These are phyloP conservation scores for Remersonia thermophila DNA, from an alignment of 2,329 filamentous ascomycete genomes.

Conservation along the genomic window DNA sequence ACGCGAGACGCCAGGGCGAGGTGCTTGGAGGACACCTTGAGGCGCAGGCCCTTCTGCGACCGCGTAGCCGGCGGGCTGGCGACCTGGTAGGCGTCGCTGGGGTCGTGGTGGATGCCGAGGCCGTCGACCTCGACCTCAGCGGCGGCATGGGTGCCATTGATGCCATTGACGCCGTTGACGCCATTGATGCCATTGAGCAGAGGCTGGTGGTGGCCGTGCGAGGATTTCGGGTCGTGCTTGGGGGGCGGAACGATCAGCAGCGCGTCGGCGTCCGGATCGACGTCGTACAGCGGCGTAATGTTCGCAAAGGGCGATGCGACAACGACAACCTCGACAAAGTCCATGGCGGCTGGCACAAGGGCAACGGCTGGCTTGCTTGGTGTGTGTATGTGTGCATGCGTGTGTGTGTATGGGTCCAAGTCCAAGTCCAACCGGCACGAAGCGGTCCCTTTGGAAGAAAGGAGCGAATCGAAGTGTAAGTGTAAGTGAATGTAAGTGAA, in stretches of 20 bases:
- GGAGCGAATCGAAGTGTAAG: too few relatives aligned
- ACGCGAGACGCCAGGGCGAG: slow-evolving; percentile 23
- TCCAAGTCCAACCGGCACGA: too few relatives aligned
- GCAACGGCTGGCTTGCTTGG: too few relatives aligned
- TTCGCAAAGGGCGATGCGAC: slow-evolving; percentile 16
- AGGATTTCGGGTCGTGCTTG: slow-evolving; percentile 15
- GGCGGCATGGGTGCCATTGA: slow-evolving; percentile 3
- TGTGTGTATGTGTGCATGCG: too few relatives aligned
- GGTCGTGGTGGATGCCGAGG: too few relatives aligned
- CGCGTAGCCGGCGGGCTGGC: background rate
- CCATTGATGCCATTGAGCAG: slow-evolving; percentile 3
- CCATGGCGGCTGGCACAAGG: slow-evolving; percentile 4
- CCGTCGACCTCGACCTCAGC: slow-evolving; percentile 2
- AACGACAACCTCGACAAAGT: slow-evolving; percentile 9
- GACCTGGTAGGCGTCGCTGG: too few relatives aligned
- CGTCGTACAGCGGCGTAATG: slow-evolving; percentile 23
- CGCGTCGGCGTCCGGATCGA: slow-evolving; percentile 24
- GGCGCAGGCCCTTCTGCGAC: slow-evolving; percentile 17
- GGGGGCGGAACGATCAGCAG: slow-evolving; percentile 20
- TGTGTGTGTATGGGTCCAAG: too few relatives aligned
- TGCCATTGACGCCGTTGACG: slow-evolving; percentile 1
- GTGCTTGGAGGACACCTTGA: slow-evolving; percentile 27
- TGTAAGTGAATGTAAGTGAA: too few relatives aligned
- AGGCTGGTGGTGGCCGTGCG: slow-evolving; percentile 9
- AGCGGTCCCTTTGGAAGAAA: too few relatives aligned